Base-by-base conservation (phyloP, 495 filamentous ascomycete species). In the Neurospora africana region DNA sequence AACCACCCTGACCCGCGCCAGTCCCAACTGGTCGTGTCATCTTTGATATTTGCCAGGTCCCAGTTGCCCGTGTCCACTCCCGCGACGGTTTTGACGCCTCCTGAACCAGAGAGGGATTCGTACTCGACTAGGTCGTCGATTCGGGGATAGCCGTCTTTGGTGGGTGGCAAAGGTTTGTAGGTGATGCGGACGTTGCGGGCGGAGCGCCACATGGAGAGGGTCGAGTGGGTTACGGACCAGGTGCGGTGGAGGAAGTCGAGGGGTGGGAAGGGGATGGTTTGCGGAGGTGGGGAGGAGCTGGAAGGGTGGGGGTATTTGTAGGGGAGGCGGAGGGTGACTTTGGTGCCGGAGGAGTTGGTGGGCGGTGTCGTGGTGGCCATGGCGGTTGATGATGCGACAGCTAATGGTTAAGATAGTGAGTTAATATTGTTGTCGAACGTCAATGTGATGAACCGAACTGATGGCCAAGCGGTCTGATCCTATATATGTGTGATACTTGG, bases 211-310 rank as follows among this genome's bases (percentile, higher is more conserved):
- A 94, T 91, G 27, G 87, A 86, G 3, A 95, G 88, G 39, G 90
- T 93, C 13, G 89, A 91, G 82, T 92, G 89, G 19, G 90, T 91
- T 30, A 94, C 90, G 76, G 88, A 82, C 92, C 92, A 94, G 69
- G 89, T 91, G 33, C 90, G 84, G 41, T 80, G 76, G 69, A 95
- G 86, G 83, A 86, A 93, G 53, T 81, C 75, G 69, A 87, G 84
- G 27, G 86, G 76, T 11, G 90, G 90, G 0, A 86, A 73, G n/a
- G 74, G 76, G 80, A 84, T 84, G 21, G 61, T 11, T 68, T 43
- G 74, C 13, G 73, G 70, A 71, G 68, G 76, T 69, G 68, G 71
- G 72, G 71, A 72, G 69, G 70, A 71, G 43, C 19, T 19, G 3
- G 7, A 13, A 5, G 47, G 2, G 5, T 27, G 10, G 73, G 78